Evolutionary conservation across 768 basidiomycete genomes (phyloP).

Genomic region (Holtermannia corniformis): DNA sequence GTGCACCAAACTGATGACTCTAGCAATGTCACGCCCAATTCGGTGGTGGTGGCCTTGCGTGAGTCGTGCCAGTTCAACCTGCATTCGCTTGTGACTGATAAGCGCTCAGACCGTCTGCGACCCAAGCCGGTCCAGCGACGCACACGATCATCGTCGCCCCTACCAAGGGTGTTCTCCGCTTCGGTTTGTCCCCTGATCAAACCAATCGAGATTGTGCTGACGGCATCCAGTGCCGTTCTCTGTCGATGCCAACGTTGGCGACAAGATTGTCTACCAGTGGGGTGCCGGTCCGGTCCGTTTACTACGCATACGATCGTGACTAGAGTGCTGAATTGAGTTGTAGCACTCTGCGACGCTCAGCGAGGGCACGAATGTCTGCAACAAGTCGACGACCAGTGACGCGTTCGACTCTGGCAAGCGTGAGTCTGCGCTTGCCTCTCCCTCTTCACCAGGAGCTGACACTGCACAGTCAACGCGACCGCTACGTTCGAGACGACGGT

Average conservation of each 20-base stretch:
- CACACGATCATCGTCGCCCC: slow-evolving; percentile 30
- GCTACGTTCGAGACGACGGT: slow-evolving; percentile 10
- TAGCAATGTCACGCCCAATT: slow-evolving; percentile 4
- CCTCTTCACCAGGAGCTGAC: background rate
- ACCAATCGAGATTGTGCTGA: background rate
- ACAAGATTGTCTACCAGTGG: slow-evolving; percentile 23
- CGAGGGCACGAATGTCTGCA: slow-evolving; percentile 23
- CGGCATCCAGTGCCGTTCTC: slow-evolving; percentile 24
- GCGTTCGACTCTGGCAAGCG: slow-evolving; percentile 28
- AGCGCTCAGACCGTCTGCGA: background rate
- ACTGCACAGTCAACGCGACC: slow-evolving; percentile 22
- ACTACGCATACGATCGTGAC: background rate
- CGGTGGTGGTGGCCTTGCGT: background rate
- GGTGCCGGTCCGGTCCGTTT: slow-evolving; percentile 23
- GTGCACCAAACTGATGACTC: background rate
- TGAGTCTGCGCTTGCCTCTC: too few species aligned
- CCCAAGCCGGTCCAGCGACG: slow-evolving; percentile 7
- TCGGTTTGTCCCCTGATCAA: slow-evolving; percentile 10
- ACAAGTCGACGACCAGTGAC: slow-evolving; percentile 15
- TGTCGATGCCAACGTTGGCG: slow-evolving; percentile 16
- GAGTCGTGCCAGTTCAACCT: background rate
- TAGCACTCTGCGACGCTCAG: slow-evolving; percentile 4
- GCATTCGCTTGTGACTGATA: background rate
- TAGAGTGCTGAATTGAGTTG: background rate
- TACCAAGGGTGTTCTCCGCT: slow-evolving; percentile 25